Percentiles rank a stretch among this genome's conserved stretches.
phyloP scores from a whole-genome alignment of 257 asterid genomes.

The Penstemon newberryi region DNA sequence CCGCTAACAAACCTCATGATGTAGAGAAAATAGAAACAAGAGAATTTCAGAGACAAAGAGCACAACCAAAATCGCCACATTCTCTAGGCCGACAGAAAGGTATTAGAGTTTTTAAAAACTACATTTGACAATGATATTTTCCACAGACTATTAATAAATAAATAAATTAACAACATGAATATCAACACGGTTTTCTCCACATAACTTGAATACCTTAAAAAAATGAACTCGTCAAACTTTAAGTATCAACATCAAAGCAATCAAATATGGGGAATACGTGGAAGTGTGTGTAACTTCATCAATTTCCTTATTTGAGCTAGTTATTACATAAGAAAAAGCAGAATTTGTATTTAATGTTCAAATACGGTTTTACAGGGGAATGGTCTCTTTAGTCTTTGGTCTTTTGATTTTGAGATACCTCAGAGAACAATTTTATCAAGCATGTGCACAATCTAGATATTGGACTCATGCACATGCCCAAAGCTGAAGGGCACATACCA shows the following conservation, averaged over 20 bases:
- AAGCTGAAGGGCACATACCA: background rate
- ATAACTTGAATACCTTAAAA: background rate
- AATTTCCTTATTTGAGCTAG: background rate
- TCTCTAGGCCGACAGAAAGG: background rate
- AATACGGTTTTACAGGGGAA: background rate
- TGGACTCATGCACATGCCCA: background rate
- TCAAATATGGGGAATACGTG: background rate
- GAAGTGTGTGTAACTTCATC: background rate
- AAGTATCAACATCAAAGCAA: conserved; percentile 1
- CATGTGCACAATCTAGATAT: background rate
- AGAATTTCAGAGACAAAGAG: background rate
- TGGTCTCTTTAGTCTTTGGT: background rate
- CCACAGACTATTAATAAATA: background rate
- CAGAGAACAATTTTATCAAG: conserved; percentile 4
- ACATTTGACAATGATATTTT: background rate
- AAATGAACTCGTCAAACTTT: background rate
- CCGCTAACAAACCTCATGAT: background rate
- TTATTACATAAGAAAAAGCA: background rate
- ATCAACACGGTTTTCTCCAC: background rate
- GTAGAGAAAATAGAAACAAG: background rate
- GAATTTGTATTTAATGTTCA: background rate
- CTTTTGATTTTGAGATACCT: conserved; percentile 5
- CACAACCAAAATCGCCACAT: background rate
- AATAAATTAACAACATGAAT: background rate
- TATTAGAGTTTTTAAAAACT: background rate